Evolutionary conservation across 768 basidiomycete species (phyloP).

Genomic region (Pisolithus tinctorius): DNA sequence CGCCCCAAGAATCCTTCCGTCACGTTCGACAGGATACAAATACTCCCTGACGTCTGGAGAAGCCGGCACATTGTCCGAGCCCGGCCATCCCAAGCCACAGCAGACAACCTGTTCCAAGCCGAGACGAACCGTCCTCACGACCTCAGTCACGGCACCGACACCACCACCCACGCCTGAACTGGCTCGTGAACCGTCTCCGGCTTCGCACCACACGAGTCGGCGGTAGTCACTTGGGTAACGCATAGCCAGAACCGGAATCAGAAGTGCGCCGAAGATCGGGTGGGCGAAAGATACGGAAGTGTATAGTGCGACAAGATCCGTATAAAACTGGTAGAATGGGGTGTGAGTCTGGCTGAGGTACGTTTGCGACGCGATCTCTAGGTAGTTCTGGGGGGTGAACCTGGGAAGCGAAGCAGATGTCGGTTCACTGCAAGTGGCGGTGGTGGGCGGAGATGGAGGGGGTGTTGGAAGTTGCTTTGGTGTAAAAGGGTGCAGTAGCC

Average conservation of each 20-base stretch:
- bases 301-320: slow-evolving; percentile 86
- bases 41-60: slow-evolving; percentile 46
- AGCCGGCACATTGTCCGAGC: not conserved
- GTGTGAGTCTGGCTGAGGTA: slow-evolving; percentile 51
- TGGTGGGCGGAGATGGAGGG: slow-evolving; percentile 31
- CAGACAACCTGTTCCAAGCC: slow-evolving; percentile 43
- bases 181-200: slow-evolving; percentile 51
- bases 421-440: not conserved
- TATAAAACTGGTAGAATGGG: slow-evolving; percentile 93
- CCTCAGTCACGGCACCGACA: slow-evolving; percentile 1
- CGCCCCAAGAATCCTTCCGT: slow-evolving; percentile 52
- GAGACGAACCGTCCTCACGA: slow-evolving; percentile 50
- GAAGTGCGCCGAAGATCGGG: slow-evolving; percentile 61
- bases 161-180: slow-evolving; percentile 13
- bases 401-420: not conserved
- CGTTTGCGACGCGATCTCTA: slow-evolving; percentile 43
- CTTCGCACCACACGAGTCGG: slow-evolving; percentile 78
- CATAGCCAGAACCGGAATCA: slow-evolving; percentile 74
- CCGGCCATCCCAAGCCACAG: slow-evolving; percentile 1
- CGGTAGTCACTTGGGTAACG: slow-evolving; percentile 78
- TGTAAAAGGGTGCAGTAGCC: slow-evolving; percentile 54
- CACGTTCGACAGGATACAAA: slow-evolving; percentile 64
- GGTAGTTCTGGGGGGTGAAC: slow-evolving; percentile 12
- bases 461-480: not conserved
- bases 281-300: slow-evolving; percentile 87